phyloP scores from a whole-genome alignment of 2,329 filamentous ascomycete genomes.

The Fusarium hainanense region DNA sequence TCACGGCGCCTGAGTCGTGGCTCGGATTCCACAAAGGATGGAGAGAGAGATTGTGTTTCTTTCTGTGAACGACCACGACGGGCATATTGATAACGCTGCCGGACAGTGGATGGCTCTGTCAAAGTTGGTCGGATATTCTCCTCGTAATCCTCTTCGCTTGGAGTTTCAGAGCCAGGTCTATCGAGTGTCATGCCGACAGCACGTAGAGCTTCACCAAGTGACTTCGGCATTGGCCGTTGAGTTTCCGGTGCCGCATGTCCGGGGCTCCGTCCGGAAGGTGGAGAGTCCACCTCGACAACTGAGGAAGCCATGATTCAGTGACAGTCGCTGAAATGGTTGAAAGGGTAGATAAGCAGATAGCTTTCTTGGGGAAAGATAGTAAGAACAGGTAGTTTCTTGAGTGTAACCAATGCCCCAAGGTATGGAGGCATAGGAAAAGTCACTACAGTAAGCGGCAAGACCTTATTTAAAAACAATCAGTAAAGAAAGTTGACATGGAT shows the following conservation, averaged over 20 bases:
- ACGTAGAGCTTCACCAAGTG: slow-evolving; percentile 47
- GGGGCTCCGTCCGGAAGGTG: slow-evolving; percentile 20
- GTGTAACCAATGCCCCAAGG: not conserved
- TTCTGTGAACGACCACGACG: slow-evolving; percentile 1
- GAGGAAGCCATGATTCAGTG: slow-evolving; percentile 24
- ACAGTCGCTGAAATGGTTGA: not conserved
- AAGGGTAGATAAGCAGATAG: not conserved
- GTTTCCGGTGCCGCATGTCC: slow-evolving; percentile 8
- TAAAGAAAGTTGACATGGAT: slow-evolving; percentile 3
- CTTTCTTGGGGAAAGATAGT: not conserved
- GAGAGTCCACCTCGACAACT: slow-evolving; percentile 8
- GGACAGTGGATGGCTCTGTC: slow-evolving; percentile 30
- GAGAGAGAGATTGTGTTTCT: slow-evolving; percentile 19
- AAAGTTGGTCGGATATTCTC: slow-evolving; percentile 49
- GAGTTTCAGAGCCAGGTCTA: slow-evolving; percentile 51
- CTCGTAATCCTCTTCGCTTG: slow-evolving; percentile 61
- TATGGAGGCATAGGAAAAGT: not conserved
- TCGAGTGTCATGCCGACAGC: slow-evolving; percentile 43
- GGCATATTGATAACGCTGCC: slow-evolving; percentile 33
- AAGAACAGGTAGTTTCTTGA: not conserved
- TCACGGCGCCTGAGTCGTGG: slow-evolving; percentile 39
- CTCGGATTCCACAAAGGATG: slow-evolving; percentile 13
- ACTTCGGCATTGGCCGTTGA: slow-evolving; percentile 34
- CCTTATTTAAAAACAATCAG: slow-evolving; percentile 25
- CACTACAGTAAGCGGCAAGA: not conserved